Conservation (phyloP, 1,284 basidiomycete species). For the Athelia sp. region DNA sequence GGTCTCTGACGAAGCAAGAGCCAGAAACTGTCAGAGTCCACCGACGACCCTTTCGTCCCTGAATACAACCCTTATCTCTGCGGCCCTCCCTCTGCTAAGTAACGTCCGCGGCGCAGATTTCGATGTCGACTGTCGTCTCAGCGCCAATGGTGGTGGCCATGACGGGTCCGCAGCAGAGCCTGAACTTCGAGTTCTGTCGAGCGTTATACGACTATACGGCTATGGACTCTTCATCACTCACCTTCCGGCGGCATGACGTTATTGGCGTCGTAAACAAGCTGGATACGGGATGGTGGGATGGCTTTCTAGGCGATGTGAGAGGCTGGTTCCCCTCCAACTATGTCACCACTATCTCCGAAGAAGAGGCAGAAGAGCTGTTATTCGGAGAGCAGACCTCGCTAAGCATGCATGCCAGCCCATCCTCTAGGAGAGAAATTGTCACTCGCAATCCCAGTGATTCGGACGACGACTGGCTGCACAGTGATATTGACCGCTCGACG, state of each 20-base stretch:
- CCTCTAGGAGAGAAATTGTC: no score
- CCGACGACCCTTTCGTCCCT: no score
- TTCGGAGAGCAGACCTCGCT: conserved; percentile 22
- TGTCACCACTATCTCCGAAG: conserved; percentile 54
- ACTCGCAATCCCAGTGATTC: neutral
- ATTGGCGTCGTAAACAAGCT: conserved; percentile 77
- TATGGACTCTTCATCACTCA: conserved; percentile 63
- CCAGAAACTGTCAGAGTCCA: no score
- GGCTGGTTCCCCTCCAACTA: conserved; percentile 90
- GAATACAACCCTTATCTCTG: no score
- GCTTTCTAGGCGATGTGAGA: conserved; percentile 61
- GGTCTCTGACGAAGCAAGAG: no score
- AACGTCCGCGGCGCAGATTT: no score
- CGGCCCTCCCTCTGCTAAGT: no score
- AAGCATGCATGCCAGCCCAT: neutral
- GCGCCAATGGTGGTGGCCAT: no score
- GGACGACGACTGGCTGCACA: neutral
- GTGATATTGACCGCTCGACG: neutral
- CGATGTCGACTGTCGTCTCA: no score
- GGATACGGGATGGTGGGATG: conserved; percentile 86
- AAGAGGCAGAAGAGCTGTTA: conserved; percentile 47
- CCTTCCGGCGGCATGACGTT: conserved; percentile 69
- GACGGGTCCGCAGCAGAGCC: neutral
- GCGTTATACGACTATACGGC: conserved; percentile 75
- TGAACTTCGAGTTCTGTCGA: conserved; percentile 51